These are phyloP conservation scores for Acacia melanoxylon DNA, from an alignment of 306 rosid species.

Conservation along the genomic window DNA sequence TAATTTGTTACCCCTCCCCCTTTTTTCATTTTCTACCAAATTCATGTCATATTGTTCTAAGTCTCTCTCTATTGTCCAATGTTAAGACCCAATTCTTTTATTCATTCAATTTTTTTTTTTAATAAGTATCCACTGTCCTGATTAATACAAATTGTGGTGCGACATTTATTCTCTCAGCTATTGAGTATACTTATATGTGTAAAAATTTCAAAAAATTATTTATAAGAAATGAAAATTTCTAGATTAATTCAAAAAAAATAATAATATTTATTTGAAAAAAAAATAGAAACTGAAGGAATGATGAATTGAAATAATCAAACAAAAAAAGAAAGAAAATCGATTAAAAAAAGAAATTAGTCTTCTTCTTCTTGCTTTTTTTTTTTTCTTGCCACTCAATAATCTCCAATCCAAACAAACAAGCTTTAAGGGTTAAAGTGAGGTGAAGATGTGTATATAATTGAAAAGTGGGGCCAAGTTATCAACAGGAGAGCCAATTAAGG, in stretches of 20 bases:
- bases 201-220: neutral
- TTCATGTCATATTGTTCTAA: neutral
- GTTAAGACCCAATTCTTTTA: neutral
- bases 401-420: neutral
- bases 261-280: neutral
- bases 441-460: neutral
- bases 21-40: neutral
- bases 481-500: slow-evolving; percentile 42
- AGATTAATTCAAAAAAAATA: neutral
- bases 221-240: neutral
- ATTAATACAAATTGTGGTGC: neutral
- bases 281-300: neutral
- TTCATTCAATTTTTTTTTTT: neutral
- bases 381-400: neutral
- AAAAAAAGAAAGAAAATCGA: no score
- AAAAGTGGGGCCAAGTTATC: slow-evolving; percentile 34
- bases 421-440: neutral
- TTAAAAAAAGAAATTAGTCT: neutral
- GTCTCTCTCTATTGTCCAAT: neutral
- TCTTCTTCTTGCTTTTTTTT: neutral
- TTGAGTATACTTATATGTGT: neutral
- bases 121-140: neutral
- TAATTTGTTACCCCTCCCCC: slow-evolving; percentile 2
- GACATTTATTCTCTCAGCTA: neutral
- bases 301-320: neutral